These are phyloP conservation scores for Litchi chinensis DNA, from an alignment of 345 rosid genomes.

Conservation along the genomic window DNA sequence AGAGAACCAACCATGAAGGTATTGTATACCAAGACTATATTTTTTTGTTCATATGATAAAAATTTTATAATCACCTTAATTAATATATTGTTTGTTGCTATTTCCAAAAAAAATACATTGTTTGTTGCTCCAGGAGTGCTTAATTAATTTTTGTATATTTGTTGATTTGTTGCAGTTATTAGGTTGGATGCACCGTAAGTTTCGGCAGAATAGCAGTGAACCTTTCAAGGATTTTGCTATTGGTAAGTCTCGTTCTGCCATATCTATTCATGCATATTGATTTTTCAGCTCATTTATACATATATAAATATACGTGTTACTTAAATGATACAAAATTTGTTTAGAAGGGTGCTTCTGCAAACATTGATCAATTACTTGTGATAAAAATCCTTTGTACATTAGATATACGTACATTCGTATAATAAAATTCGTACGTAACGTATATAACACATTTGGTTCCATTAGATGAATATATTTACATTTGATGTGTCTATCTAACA, in stretches of 20 bases:
- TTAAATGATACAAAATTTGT: not conserved
- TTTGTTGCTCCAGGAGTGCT: not conserved
- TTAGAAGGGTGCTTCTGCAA: not conserved
- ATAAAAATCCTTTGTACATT: too few relatives aligned
- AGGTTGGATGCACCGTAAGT: conserved; percentile 89
- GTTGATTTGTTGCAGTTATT: conserved; percentile 53
- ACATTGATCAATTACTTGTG: too few relatives aligned
- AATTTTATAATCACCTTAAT: not conserved
- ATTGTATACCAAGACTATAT: not conserved
- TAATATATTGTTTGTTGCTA: not conserved
- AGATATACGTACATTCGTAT: too few relatives aligned
- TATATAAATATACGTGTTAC: too few relatives aligned
- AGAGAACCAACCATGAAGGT: conserved; percentile 58
- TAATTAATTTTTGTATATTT: conserved; percentile 4
- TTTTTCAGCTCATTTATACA: too few relatives aligned
- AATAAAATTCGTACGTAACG: too few relatives aligned
- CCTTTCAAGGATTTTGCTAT: conserved; percentile 56
- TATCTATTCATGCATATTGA: not conserved
- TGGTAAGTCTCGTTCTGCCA: conserved; percentile 42
- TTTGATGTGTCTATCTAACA: too few relatives aligned
- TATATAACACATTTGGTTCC: too few relatives aligned
- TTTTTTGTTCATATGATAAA: not conserved
- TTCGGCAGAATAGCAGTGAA: conserved; percentile 62
- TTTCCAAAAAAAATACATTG: too few relatives aligned
- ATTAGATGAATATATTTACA: too few relatives aligned